Conservation (phyloP, 169 alveolate genomes). For the Eimeria brunetti region DNA sequence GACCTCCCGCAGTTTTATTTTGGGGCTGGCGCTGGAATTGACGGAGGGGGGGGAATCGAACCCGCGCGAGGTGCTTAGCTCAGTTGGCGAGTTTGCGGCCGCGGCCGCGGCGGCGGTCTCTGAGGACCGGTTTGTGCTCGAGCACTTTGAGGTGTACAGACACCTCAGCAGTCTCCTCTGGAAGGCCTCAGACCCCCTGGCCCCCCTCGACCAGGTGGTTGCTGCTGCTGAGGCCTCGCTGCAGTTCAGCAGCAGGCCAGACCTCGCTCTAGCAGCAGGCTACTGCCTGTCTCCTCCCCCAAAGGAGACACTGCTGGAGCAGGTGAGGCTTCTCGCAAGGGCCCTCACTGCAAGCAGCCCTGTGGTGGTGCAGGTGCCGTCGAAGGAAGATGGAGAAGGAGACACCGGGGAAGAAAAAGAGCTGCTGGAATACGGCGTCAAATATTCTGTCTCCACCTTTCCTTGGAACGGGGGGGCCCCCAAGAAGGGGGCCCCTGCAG, state of each 20-base stretch:
- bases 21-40: constrained; percentile 45
- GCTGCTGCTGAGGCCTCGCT: constrained; percentile 56
- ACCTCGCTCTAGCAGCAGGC: constrained; percentile 23
- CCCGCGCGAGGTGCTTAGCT: background rate
- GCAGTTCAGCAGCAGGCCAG: constrained; percentile 39
- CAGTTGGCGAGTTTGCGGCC: background rate
- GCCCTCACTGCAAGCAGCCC: background rate
- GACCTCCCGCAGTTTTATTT: constrained; percentile 52
- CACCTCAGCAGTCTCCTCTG: constrained; percentile 39
- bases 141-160: constrained; percentile 6
- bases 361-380: background rate
- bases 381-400: background rate
- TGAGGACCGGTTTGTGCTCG: background rate
- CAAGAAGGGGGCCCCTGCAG: background rate
- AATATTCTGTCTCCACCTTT: background rate
- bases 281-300: constrained; percentile 29
- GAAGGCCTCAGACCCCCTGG: constrained; percentile 50
- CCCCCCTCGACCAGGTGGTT: constrained; percentile 61
- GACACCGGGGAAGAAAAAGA: background rate
- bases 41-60: constrained; percentile 52
- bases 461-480: background rate
- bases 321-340: background rate
- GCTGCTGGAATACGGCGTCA: constrained; percentile 10
- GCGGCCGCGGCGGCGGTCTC: background rate
- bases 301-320: background rate